A percentile compares a stretch with the other conserved stretches of the same genome.
These are phyloP conservation scores for Daldinia concentrica DNA, from an alignment of 495 filamentous ascomycete species.

Conservation along the genomic window DNA sequence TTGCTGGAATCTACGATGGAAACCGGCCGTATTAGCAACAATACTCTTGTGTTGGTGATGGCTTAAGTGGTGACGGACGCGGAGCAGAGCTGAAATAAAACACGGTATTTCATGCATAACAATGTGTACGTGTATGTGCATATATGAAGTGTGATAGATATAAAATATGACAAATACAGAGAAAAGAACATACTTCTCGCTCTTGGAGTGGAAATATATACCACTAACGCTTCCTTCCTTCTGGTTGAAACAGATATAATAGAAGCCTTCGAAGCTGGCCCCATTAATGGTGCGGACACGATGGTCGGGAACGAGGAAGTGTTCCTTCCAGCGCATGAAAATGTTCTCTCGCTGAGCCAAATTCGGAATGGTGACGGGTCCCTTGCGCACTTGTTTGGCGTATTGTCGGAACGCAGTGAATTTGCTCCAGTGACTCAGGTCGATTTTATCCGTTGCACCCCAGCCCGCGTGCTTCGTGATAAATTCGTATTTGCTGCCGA, in stretches of 20 bases:
- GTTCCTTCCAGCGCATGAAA: conserved; percentile 99
- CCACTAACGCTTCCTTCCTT: conserved; percentile 82
- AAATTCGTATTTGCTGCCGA: conserved; percentile 94
- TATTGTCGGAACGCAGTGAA: conserved; percentile 87
- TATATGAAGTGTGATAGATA: neutral
- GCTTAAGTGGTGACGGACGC: no score
- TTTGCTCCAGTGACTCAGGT: conserved; percentile 91
- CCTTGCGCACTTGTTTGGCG: conserved; percentile 74
- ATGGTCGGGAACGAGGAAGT: conserved; percentile 97
- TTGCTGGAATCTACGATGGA: conserved; percentile 79
- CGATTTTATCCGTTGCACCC: conserved; percentile 92
- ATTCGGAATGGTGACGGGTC: conserved; percentile 65
- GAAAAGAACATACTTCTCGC: conserved; percentile 78
- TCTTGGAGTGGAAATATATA: conserved; percentile 98
- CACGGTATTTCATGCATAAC: neutral
- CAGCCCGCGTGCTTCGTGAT: conserved; percentile 87
- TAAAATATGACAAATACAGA: neutral
- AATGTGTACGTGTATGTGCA: neutral
- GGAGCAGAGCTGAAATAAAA: neutral
- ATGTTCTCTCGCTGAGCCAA: conserved; percentile 87
- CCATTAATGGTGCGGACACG: conserved; percentile 87
- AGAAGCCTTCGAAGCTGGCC: conserved; percentile 98
- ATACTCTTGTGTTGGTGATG: neutral
- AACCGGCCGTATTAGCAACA: conserved; percentile 12
- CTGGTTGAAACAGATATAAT: conserved; percentile 99